Conservation (phyloP, 106 monocot species). For the Amphibolis antarctica region DNA sequence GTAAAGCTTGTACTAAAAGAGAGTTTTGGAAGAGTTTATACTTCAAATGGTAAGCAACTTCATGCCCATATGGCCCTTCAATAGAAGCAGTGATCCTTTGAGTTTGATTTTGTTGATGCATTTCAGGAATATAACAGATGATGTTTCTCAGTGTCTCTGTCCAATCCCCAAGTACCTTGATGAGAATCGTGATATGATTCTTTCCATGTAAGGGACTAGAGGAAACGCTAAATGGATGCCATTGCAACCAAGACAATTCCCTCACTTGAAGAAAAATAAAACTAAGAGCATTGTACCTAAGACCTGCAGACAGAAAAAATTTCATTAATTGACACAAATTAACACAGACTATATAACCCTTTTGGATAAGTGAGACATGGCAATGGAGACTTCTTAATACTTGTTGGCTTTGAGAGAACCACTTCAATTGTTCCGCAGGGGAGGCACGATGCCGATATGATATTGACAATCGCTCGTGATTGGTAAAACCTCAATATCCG, state of each 20-base stretch:
- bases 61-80: constrained; percentile 96
- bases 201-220: constrained; percentile 85
- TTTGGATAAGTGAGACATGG: no score
- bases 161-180: constrained; percentile 89
- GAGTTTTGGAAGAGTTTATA: constrained; percentile 12
- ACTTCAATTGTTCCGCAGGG: constrained; percentile 87
- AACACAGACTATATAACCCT: no score
- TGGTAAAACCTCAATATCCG: constrained; percentile 83
- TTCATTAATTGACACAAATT: no score
- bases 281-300: constrained; percentile 40
- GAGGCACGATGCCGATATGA: constrained; percentile 61
- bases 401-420: constrained; percentile 68
- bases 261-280: constrained; percentile 84
- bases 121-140: constrained; percentile 23
- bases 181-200: constrained; percentile 58
- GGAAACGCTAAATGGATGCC: constrained; percentile 97
- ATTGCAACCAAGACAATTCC: constrained; percentile 70
- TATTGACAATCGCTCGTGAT: constrained; percentile 39
- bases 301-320: neutral
- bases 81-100: constrained; percentile 49
- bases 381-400: constrained; percentile 30
- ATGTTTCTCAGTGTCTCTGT: constrained; percentile 48
- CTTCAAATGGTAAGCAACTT: constrained; percentile 76
- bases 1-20: neutral
- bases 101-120: constrained; percentile 8